Evolutionary conservation across 306 rosid genomes (phyloP).

Genomic region (Macrotyloma uniflorum): DNA sequence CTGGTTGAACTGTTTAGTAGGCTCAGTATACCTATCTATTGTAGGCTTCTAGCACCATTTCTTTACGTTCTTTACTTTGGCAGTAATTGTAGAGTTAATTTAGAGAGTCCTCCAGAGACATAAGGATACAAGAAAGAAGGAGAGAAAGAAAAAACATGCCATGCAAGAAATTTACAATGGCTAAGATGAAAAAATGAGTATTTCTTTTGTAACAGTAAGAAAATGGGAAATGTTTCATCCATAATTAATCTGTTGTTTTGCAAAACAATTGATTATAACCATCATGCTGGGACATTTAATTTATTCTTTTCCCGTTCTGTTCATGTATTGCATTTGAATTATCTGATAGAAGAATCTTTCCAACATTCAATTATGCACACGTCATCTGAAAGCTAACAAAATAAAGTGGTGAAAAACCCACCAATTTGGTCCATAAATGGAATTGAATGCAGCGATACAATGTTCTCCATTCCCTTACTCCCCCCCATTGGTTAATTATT

Average conservation of each 20-base stretch:
- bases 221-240: background rate
- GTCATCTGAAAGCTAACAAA: background rate
- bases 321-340: background rate
- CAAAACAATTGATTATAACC: background rate
- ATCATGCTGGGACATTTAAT: background rate
- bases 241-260: background rate
- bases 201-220: background rate
- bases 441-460: background rate
- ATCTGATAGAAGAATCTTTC: background rate
- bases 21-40: background rate
- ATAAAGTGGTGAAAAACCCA: background rate
- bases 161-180: background rate
- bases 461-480: background rate
- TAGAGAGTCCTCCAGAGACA: background rate
- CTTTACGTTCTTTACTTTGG: background rate
- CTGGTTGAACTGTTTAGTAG: constrained; percentile 32
- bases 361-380: background rate
- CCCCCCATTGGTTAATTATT: background rate
- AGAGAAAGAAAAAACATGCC: background rate
- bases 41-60: background rate
- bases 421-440: background rate
- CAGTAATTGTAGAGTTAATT: background rate
- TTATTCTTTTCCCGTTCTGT: background rate
- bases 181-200: background rate
- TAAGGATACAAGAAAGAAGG: background rate